A percentile compares a stretch with the other conserved stretches of the same genome.
phyloP scores from a whole-genome alignment of 2,329 filamentous ascomycete genomes.

The Neofusicoccum sp. region DNA sequence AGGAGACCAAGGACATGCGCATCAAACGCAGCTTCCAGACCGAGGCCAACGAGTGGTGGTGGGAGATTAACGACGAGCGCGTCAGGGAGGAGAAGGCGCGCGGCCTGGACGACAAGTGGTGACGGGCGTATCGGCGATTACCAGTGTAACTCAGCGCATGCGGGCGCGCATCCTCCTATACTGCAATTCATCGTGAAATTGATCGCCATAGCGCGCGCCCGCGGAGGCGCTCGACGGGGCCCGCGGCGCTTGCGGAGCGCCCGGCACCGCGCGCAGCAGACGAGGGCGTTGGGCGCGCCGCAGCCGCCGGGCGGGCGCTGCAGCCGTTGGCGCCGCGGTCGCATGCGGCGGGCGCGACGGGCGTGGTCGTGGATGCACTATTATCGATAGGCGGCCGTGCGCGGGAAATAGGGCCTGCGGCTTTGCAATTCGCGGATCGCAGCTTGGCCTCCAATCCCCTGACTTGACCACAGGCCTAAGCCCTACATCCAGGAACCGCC shows the following conservation, averaged over 20 bases:
- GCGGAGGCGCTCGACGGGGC: background rate
- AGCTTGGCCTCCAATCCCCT: constrained; percentile 17
- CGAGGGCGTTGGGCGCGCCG: background rate
- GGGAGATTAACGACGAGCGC: constrained; percentile 54
- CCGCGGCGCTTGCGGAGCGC: background rate
- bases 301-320: background rate
- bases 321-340: background rate
- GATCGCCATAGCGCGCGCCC: constrained; percentile 16
- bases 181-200: constrained; percentile 19
- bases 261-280: background rate
- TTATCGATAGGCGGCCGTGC: background rate
- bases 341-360: constrained; percentile 11
- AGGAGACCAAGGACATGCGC: constrained; percentile 51
- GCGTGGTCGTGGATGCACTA: background rate
- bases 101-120: constrained; percentile 58
- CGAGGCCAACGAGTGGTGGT: constrained; percentile 62
- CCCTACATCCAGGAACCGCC: constrained; percentile 22
- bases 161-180: constrained; percentile 17
- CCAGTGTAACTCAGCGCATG: constrained; percentile 10
- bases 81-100: constrained; percentile 49
- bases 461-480: constrained; percentile 21
- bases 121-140: constrained; percentile 16
- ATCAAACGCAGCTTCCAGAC: constrained; percentile 24
- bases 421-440: constrained; percentile 19
- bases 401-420: constrained; percentile 19